These are phyloP conservation scores for Phytophthora idaei DNA, from an alignment of 352 stramenopile genomes.

Conservation along the genomic window DNA sequence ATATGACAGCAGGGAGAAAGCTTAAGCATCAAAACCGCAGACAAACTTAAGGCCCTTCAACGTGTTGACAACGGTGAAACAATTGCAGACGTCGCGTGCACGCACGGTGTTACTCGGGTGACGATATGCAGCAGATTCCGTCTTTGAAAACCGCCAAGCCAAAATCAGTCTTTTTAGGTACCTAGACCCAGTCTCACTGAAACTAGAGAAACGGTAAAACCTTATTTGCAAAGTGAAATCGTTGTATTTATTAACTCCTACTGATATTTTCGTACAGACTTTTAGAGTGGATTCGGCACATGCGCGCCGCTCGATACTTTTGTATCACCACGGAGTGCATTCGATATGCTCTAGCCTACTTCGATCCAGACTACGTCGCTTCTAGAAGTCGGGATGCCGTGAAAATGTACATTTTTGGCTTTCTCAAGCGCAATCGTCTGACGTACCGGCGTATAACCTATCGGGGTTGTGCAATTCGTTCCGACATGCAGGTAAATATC, in stretches of 20 bases:
- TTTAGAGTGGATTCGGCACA: neutral
- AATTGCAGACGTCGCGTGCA: neutral
- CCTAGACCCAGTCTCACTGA: neutral
- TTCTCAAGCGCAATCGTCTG: slow-evolving; percentile 4
- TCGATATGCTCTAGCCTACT: slow-evolving; percentile 9
- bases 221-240: neutral
- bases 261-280: neutral
- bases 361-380: slow-evolving; percentile 4
- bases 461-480: neutral
- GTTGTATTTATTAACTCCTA: neutral
- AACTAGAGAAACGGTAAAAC: neutral
- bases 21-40: neutral
- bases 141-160: neutral
- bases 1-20: neutral
- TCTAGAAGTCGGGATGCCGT: slow-evolving; percentile 5
- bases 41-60: neutral
- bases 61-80: neutral
- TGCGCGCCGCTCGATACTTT: slow-evolving; percentile 6
- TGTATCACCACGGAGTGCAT: slow-evolving; percentile 16
- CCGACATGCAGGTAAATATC: slow-evolving; percentile 11
- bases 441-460: slow-evolving; percentile 8
- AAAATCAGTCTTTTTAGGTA: neutral
- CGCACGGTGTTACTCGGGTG: neutral
- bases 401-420: slow-evolving; percentile 17
- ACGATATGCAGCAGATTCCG: neutral